phyloP scores from a whole-genome alignment of 768 basidiomycete species.

The Exsudoporus frostii region DNA sequence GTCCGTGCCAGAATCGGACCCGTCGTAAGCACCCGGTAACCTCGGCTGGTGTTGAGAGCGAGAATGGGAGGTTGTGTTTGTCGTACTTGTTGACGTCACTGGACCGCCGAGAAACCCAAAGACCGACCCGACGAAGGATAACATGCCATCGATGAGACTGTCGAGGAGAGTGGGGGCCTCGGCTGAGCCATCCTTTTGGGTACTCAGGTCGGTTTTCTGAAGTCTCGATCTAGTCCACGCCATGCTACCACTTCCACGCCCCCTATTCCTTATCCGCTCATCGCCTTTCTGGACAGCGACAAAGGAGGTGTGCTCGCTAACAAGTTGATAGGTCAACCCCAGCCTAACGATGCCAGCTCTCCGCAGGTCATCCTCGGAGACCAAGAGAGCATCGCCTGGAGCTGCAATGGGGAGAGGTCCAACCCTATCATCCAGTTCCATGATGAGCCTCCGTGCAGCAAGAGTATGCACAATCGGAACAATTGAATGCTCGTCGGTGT shows the following conservation, averaged over 20 bases:
- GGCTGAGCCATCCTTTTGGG: background rate
- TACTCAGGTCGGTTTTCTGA: background rate
- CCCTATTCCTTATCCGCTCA: slow-evolving; percentile 12
- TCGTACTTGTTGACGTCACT: background rate
- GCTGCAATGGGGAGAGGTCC: slow-evolving; percentile 34
- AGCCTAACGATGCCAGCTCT: slow-evolving; percentile 48
- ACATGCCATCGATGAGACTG: slow-evolving; percentile 15
- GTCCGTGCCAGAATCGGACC: slow-evolving; percentile 12
- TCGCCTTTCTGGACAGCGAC: slow-evolving; percentile 46
- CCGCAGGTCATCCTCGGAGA: slow-evolving; percentile 33
- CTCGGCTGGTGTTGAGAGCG: slow-evolving; percentile 1
- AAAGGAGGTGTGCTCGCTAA: slow-evolving; percentile 53
- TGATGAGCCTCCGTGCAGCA: slow-evolving; percentile 53
- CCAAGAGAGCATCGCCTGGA: slow-evolving; percentile 20
- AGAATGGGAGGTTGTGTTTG: background rate
- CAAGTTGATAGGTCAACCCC: slow-evolving; percentile 50
- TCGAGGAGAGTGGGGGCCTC: slow-evolving; percentile 15
- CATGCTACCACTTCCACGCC: background rate
- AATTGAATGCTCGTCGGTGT: slow-evolving; percentile 7
- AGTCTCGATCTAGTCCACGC: slow-evolving; percentile 21
- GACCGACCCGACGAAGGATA: slow-evolving; percentile 15
- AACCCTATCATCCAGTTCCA: slow-evolving; percentile 41
- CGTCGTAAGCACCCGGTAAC: slow-evolving; percentile 23
- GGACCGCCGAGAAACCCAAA: slow-evolving; percentile 11
- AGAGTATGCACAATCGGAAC: slow-evolving; percentile 49